Evolutionary conservation across 2,329 filamentous ascomycete genomes (phyloP), one percentile per base, ranked within the genome.

Genomic region (Colletotrichum chrysophilum): DNA sequence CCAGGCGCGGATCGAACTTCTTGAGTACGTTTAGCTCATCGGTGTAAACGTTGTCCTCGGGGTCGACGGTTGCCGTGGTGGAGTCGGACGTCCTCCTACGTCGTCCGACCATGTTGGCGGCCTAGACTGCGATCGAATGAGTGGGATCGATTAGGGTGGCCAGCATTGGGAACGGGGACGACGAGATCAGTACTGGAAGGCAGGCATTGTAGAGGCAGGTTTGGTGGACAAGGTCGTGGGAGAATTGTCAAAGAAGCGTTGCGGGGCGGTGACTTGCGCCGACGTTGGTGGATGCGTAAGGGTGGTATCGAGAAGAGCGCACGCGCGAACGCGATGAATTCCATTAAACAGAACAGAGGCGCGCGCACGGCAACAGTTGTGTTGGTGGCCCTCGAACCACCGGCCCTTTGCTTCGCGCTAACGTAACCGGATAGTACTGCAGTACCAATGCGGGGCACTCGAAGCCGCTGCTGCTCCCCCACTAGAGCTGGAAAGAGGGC

Each of bases 81-180:
- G 88, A 88, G 67, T 84, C 83, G 36, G 88, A 89, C 34, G 81
- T 81, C 60, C 84, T 84, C 36, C 88, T 86, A 75, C 77, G 82
- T 74, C 85, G 85, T 75, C 84, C 82, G 85, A 88, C 88, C 79
- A 75, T 75, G 7, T 60, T 68, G 52, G 21, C 26, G 58, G 24
- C 21, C 18, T 36, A 60, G 13, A 34, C 55, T 64, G 10, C 43
- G 36, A 56, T 34, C 43, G 24, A 24, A 34, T 34, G 32, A 10
- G 14, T 13, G 12, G 38, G 26, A 24, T 28, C n/a, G 28, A 24
- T 6, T 4, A 16, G 5, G 2, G 7, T 38, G 16, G 26, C 26
- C 26, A 56, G 16, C 65, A 69, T 69, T 24, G 66, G 32, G 58
- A 32, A 21, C n/a, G 18, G 28, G 18, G 12, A 18, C 4, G 30